These are phyloP conservation scores for Oidiodendron maius DNA, from an alignment of 495 filamentous ascomycete species.

Conservation along the genomic window DNA sequence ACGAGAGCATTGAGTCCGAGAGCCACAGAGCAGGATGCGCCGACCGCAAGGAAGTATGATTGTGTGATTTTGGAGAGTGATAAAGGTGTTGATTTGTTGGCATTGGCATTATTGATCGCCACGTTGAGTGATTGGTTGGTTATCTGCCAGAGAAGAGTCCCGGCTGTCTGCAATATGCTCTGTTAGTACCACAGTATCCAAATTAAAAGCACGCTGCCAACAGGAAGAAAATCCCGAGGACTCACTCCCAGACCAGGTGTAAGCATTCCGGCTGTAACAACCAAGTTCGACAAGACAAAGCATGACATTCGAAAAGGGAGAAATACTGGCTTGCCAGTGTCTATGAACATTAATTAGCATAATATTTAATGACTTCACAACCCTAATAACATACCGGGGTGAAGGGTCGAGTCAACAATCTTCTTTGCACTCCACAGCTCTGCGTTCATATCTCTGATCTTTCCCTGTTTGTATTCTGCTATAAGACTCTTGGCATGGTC, in stretches of 20 bases:
- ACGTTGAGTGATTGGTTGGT: constrained; percentile 97
- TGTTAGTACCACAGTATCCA: constrained; percentile 38
- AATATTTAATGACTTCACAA: background rate
- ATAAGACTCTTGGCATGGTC: constrained; percentile 77
- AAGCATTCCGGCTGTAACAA: constrained; percentile 98
- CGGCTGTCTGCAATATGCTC: constrained; percentile 75
- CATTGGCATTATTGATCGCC: constrained; percentile 92
- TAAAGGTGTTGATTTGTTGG: constrained; percentile 91
- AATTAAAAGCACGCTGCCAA: no score
- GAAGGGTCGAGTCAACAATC: constrained; percentile 89
- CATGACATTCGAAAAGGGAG: constrained; percentile 96
- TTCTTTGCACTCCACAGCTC: constrained; percentile 96
- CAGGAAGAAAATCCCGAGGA: no score
- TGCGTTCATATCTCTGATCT: constrained; percentile 72
- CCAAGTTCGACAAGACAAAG: constrained; percentile 87
- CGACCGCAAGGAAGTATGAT: constrained; percentile 88
- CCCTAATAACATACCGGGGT: constrained; percentile 60
- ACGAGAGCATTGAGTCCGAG: constrained; percentile 88
- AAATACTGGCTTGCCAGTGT: constrained; percentile 87
- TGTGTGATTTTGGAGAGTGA: constrained; percentile 72
- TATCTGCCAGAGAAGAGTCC: constrained; percentile 91
- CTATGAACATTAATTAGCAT: constrained; percentile 33
- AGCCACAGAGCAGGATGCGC: constrained; percentile 87
- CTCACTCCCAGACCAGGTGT: constrained; percentile 71
- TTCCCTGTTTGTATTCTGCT: constrained; percentile 73